Base-by-base conservation (phyloP, 148 eudicot genomes). In the Cornus controversa region DNA sequence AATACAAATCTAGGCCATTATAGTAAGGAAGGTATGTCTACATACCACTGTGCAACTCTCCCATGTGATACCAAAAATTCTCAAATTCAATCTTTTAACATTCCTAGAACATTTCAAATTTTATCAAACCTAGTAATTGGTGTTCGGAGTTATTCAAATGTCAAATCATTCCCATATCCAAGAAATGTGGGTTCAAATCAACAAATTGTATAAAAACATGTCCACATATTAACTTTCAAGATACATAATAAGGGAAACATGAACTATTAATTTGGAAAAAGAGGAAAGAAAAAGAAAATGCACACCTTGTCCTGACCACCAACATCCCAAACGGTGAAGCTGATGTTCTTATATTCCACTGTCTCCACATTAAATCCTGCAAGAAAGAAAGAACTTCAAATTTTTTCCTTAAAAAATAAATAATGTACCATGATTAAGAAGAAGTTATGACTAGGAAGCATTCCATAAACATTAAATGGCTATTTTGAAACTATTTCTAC, bases 291-390 rank as follows among this genome's bases (percentile, higher is more conserved):
- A 47, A 22, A n/a, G 20, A 27, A 66, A 10, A 6, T 23, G 53
- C 67, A 42, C 64, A 80, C 82, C 78, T 80, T 80, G 60, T 80
- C 82, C 70, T 75, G 82, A 75, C 82, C 82, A 2, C 82, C 82
- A 47, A 80, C 82, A 75, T 80, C 82, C 82, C 82, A 80, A 42
- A 80, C 82, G 6, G 82, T 80, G 70, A 80, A 75, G 74, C 82
- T 75, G 40, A 80, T 80, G 75, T 75, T 80, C 75, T 80, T 80
- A 77, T 80, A 80, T 67, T 80, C 78, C 31, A 80, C 82, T 62
- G 82, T 80, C 70, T 80, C 82, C 36, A 80, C 82, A 62, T 80
- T 74, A 42, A 80, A 80, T 57, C 78, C 82, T 80, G 15, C 68
- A 69, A 34, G 40, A 80, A 34, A 13, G n/a, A 75, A 20, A 8